Conservation (phyloP, 805 yeast genomes). For the Cyberlindnera japonica region DNA sequence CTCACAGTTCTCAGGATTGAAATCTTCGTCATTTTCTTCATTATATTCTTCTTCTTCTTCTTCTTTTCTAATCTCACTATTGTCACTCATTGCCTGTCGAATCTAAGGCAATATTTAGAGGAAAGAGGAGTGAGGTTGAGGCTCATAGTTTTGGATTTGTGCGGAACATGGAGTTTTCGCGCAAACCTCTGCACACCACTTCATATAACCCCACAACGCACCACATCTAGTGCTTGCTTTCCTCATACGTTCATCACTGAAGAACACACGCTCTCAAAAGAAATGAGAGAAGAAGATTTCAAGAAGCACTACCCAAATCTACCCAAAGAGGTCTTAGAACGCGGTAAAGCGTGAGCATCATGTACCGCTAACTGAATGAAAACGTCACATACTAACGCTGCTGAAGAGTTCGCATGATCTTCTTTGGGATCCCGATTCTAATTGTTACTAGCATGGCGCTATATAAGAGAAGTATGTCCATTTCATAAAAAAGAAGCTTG, state of each 20-base stretch:
- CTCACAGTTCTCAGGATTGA: constrained; percentile 38
- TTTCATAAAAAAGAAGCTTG: not conserved
- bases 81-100: not conserved
- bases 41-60: constrained; percentile 42
- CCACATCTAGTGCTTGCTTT: too few relatives aligned
- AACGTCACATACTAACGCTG: not conserved
- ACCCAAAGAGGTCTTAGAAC: constrained; percentile 21
- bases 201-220: too few relatives aligned
- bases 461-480: constrained; percentile 21
- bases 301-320: constrained; percentile 21
- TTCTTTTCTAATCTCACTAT: constrained; percentile 2
- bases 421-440: constrained; percentile 23
- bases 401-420: constrained; percentile 19
- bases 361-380: not conserved
- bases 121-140: not conserved
- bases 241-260: too few relatives aligned
- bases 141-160: not conserved
- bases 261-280: too few relatives aligned
- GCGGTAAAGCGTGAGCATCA: constrained; percentile 18
- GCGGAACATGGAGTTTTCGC: not conserved
- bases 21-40: constrained; percentile 59
- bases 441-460: constrained; percentile 19
- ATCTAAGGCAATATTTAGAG: too few relatives aligned
- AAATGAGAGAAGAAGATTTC: constrained; percentile 23
- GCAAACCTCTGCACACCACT: constrained; percentile 1